A percentile compares a stretch with the other conserved stretches of the same genome.
These are phyloP conservation scores for Suillus subalutaceus DNA, from an alignment of 768 basidiomycete genomes.

Conservation along the genomic window DNA sequence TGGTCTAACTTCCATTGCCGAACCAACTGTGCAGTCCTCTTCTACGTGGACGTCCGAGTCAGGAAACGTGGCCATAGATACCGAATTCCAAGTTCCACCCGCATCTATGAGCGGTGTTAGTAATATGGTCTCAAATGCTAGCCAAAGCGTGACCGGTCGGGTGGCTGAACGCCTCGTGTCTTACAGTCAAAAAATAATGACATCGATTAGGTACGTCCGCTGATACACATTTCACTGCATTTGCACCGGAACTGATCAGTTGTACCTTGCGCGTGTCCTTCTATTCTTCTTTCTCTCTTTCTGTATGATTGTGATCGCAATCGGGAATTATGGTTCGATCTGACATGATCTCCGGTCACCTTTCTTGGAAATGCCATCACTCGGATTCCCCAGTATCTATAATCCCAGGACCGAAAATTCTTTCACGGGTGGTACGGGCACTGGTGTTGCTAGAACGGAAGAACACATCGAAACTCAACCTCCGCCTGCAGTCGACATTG, in stretches of 20 bases:
- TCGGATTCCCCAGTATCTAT: constrained; percentile 33
- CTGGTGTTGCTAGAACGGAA: constrained; percentile 17
- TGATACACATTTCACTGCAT: constrained; percentile 21
- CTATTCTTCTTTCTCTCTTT: constrained; percentile 21
- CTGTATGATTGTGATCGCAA: constrained; percentile 14
- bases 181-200: constrained; percentile 49
- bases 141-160: constrained; percentile 30
- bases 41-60: constrained; percentile 17
- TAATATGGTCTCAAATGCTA: constrained; percentile 27
- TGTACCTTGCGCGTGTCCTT: constrained; percentile 26
- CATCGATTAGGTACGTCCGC: constrained; percentile 47
- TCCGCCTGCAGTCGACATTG: constrained; percentile 1
- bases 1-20: constrained; percentile 14
- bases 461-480: constrained; percentile 13
- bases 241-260: constrained; percentile 26
- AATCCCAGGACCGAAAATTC: constrained; percentile 21
- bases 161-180: constrained; percentile 52
- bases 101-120: constrained; percentile 30
- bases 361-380: constrained; percentile 20
- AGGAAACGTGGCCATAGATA: constrained; percentile 18
- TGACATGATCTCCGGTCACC: constrained; percentile 22
- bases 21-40: constrained; percentile 15
- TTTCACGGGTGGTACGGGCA: constrained; percentile 14
- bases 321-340: constrained; percentile 16
- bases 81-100: constrained; percentile 23